phyloP scores from a whole-genome alignment of 345 rosid genomes.

The Leavenworthia alabamica region DNA sequence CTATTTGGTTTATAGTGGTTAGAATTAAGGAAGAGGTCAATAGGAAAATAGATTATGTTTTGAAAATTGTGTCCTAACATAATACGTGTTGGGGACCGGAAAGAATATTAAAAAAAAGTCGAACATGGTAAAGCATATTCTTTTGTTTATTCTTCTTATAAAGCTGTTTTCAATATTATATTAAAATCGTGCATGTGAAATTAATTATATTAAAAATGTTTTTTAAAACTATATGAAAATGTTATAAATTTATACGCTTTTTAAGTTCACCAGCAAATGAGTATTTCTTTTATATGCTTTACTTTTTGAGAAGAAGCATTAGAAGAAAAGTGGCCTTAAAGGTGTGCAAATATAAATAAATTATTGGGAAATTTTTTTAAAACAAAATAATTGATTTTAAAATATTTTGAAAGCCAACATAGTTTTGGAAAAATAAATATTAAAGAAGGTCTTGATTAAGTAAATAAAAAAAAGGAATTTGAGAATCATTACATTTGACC shows the following conservation, averaged over 20 bases:
- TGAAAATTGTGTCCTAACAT: constrained; percentile 24
- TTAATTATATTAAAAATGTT: neutral
- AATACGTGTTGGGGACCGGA: constrained; percentile 18
- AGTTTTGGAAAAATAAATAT: neutral
- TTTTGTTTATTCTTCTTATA: constrained; percentile 13
- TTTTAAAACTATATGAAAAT: neutral
- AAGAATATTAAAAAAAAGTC: constrained; percentile 13
- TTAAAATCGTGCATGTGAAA: neutral
- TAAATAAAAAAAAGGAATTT: neutral
- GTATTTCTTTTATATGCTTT: neutral
- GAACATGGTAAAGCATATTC: constrained; percentile 29
- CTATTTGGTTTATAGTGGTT: constrained; percentile 15
- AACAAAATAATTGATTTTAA: no score
- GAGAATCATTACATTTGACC: constrained; percentile 19
- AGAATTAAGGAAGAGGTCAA: neutral
- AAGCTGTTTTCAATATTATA: neutral
- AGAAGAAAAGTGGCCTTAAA: neutral
- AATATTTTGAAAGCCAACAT: no score
- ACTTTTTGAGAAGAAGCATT: neutral
- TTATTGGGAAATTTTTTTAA: neutral
- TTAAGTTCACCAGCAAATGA: constrained; percentile 1
- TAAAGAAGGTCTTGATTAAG: neutral
- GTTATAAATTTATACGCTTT: constrained; percentile 1
- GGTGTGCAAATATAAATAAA: neutral
- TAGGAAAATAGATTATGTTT: no score